Conservation (phyloP, 768 basidiomycete genomes). For the Suillus plorans region DNA sequence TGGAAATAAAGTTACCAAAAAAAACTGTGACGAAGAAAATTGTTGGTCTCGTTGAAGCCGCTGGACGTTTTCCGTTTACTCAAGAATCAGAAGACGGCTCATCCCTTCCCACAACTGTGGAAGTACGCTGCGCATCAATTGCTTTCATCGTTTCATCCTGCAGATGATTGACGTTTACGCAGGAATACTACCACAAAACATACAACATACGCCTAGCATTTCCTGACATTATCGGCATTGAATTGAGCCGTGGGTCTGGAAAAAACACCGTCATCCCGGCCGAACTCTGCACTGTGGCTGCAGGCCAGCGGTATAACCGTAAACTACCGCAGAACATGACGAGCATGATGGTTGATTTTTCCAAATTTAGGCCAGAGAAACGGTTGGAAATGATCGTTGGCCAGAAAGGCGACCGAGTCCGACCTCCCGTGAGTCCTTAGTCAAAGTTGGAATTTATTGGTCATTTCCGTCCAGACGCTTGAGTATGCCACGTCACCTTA, state of each 20-base stretch:
- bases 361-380: conserved; percentile 44
- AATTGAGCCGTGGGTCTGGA: conserved; percentile 23
- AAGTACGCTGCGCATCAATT: background rate
- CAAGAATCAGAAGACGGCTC: conserved; percentile 14
- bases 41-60: conserved; percentile 35
- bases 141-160: background rate
- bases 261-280: conserved; percentile 42
- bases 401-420: conserved; percentile 22
- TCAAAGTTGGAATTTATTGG: background rate
- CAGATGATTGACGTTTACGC: background rate
- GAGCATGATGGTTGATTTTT: conserved; percentile 46
- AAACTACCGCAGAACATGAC: conserved; percentile 40
- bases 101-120: conserved; percentile 32
- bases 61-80: conserved; percentile 40
- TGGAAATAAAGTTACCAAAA: conserved; percentile 21
- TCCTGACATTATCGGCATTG: conserved; percentile 42
- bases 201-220: conserved; percentile 35
- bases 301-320: conserved; percentile 50
- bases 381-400: conserved; percentile 40
- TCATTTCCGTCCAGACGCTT: conserved; percentile 26
- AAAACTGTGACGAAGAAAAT: conserved; percentile 36
- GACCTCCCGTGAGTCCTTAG: conserved; percentile 20
- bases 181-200: conserved; percentile 43
- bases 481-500: conserved; percentile 41
- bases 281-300: conserved; percentile 46